Conservation (phyloP, 116 monocot species). For the Thalassia testudinum region DNA sequence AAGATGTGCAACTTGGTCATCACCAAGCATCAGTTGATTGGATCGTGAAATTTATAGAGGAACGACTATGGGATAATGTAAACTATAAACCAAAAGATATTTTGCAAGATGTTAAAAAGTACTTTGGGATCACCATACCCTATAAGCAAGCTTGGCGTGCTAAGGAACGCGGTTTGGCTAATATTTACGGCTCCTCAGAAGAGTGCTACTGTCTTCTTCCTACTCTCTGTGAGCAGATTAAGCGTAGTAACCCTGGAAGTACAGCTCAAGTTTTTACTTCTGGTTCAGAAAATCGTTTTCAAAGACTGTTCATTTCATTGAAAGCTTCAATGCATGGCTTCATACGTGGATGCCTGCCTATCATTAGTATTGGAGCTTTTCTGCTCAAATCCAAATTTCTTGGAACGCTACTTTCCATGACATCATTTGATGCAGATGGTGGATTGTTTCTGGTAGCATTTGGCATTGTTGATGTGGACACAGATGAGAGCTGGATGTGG, state of each 20-base stretch:
- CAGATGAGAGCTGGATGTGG: conserved; percentile 70
- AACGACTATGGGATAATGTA: conserved; percentile 32
- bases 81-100: conserved; percentile 78
- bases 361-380: conserved; percentile 39
- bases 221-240: conserved; percentile 45
- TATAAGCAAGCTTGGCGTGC: conserved; percentile 85
- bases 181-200: conserved; percentile 70
- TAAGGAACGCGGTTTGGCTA: conserved; percentile 55
- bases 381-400: conserved; percentile 56
- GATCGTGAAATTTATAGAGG: conserved; percentile 68
- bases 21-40: conserved; percentile 73
- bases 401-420: conserved; percentile 43
- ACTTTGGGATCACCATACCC: conserved; percentile 68
- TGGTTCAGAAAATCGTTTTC: conserved; percentile 43
- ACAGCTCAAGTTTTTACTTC: conserved; percentile 39
- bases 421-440: conserved; percentile 60
- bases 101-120: conserved; percentile 51
- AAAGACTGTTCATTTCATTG: conserved; percentile 44
- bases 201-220: conserved; percentile 57
- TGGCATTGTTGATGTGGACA: conserved; percentile 43
- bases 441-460: conserved; percentile 58
- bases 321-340: conserved; percentile 54
- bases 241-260: conserved; percentile 47
- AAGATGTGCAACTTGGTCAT: conserved; percentile 47
- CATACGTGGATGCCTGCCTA: conserved; percentile 40